phyloP scores from a whole-genome alignment of 495 filamentous ascomycete species.

The Neurospora tetrasperma region DNA sequence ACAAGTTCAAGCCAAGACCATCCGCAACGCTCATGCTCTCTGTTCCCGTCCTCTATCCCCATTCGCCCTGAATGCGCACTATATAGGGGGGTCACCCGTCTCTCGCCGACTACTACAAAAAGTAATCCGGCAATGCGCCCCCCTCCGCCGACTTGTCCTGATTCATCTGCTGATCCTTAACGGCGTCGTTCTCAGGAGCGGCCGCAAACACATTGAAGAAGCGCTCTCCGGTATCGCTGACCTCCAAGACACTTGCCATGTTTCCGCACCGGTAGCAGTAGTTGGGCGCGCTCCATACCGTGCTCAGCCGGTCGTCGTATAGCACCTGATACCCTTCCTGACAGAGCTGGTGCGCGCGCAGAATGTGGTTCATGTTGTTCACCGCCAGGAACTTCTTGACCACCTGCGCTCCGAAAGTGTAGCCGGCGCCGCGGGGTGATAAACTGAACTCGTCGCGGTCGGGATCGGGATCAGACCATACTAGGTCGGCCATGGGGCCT shows the following conservation, averaged over 20 bases:
- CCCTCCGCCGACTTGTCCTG: constrained; percentile 36
- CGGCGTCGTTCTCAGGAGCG: constrained; percentile 87
- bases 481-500: constrained; percentile 97
- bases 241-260: constrained; percentile 92
- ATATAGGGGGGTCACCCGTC: neutral
- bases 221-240: constrained; percentile 79
- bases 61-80: neutral
- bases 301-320: constrained; percentile 87
- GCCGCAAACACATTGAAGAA: constrained; percentile 97
- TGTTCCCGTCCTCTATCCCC: neutral
- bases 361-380: constrained; percentile 91
- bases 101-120: constrained; percentile 27
- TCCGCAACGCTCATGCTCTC: neutral
- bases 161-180: constrained; percentile 40
- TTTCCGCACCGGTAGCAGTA: constrained; percentile 97
- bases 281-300: constrained; percentile 95
- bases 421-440: constrained; percentile 86
- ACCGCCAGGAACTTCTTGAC: constrained; percentile 96
- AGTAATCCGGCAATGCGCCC: constrained; percentile 46
- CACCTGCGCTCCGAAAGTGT: constrained; percentile 94
- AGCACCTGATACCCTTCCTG: constrained; percentile 95
- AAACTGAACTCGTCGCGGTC: constrained; percentile 95
- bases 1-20: neutral
- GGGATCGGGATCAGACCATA: constrained; percentile 94
- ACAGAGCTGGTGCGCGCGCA: constrained; percentile 93